Evolutionary conservation across 148 eudicot species (phyloP).

Genomic region (Hydrangea macrophylla): DNA sequence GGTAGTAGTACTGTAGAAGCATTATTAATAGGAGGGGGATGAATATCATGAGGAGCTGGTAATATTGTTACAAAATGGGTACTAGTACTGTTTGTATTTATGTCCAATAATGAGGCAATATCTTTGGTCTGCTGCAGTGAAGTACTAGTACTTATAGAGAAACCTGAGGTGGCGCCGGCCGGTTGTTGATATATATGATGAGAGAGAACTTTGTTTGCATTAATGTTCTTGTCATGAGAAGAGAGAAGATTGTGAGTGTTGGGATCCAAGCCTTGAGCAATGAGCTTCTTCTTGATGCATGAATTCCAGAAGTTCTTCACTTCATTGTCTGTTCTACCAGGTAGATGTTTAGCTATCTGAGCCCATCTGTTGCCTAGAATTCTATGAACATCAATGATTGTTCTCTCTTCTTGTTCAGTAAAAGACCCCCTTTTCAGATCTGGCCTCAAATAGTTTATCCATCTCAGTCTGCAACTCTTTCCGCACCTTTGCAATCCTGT

Average conservation of each 20-base stretch:
- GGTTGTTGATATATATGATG: slow-evolving; percentile 6
- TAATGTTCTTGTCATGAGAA: slow-evolving; percentile 5
- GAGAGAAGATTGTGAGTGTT: slow-evolving; percentile 49
- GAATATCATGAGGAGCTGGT: too few species aligned
- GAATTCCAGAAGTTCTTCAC: slow-evolving; percentile 47
- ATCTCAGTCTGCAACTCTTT: slow-evolving; percentile 42
- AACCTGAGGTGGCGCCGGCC: background rate
- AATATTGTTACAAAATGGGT: too few species aligned
- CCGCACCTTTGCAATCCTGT: slow-evolving; percentile 43
- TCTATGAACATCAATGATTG: slow-evolving; percentile 40
- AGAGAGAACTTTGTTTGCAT: too few species aligned
- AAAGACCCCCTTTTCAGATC: slow-evolving; percentile 43
- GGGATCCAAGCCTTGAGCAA: slow-evolving; percentile 50
- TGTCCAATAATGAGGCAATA: too few species aligned
- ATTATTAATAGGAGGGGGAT: too few species aligned
- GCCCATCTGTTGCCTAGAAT: slow-evolving; percentile 50
- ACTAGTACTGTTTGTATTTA: background rate
- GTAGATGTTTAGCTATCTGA: slow-evolving; percentile 43
- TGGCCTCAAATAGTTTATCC: slow-evolving; percentile 45
- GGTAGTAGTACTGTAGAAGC: too few species aligned
- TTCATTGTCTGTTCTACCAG: slow-evolving; percentile 46
- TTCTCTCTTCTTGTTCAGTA: slow-evolving; percentile 41
- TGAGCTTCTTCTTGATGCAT: slow-evolving; percentile 50
- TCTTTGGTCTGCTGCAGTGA: too few species aligned
- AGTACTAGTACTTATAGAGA: too few species aligned